phyloP scores from a whole-genome alignment of 768 basidiomycete genomes.

The Russula sp. region DNA sequence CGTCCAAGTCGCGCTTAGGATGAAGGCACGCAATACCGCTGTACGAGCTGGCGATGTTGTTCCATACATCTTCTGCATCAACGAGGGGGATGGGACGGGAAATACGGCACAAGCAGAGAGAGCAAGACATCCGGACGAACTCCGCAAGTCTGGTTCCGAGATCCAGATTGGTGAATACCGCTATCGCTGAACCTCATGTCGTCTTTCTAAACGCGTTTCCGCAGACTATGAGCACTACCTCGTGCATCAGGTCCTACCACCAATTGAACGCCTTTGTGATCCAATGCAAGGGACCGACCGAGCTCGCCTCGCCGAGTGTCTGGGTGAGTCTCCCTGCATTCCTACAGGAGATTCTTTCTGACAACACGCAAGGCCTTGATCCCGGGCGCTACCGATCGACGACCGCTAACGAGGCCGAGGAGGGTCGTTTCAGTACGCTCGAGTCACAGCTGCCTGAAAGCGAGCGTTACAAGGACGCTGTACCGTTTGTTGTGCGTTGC shows the following conservation, averaged over 20 bases:
- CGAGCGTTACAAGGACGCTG: constrained; percentile 77
- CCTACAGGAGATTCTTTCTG: background rate
- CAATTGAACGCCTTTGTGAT: constrained; percentile 92
- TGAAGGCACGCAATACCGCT: constrained; percentile 78
- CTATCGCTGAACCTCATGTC: background rate
- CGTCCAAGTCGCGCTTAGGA: constrained; percentile 88
- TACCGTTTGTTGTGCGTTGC: constrained; percentile 71
- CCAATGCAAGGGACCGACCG: constrained; percentile 95
- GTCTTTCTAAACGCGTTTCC: constrained; percentile 3
- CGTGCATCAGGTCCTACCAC: constrained; percentile 86
- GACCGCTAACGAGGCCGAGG: constrained; percentile 41
- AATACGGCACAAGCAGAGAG: constrained; percentile 81
- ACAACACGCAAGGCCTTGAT: constrained; percentile 43
- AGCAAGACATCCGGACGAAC: constrained; percentile 91
- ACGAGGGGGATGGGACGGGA: constrained; percentile 61
- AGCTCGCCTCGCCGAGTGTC: constrained; percentile 86
- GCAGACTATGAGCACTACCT: constrained; percentile 91
- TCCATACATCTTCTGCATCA: constrained; percentile 88
- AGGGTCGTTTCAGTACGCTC: constrained; percentile 66
- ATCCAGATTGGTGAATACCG: constrained; percentile 63
- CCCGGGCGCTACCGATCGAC: constrained; percentile 47
- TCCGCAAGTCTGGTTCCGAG: constrained; percentile 59
- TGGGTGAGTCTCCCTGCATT: constrained; percentile 49
- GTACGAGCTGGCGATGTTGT: constrained; percentile 90
- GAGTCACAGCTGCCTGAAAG: constrained; percentile 87